Evolutionary conservation across 1,139 yeast genomes (phyloP).

Genomic region (Meyerozyma smithsonii): DNA sequence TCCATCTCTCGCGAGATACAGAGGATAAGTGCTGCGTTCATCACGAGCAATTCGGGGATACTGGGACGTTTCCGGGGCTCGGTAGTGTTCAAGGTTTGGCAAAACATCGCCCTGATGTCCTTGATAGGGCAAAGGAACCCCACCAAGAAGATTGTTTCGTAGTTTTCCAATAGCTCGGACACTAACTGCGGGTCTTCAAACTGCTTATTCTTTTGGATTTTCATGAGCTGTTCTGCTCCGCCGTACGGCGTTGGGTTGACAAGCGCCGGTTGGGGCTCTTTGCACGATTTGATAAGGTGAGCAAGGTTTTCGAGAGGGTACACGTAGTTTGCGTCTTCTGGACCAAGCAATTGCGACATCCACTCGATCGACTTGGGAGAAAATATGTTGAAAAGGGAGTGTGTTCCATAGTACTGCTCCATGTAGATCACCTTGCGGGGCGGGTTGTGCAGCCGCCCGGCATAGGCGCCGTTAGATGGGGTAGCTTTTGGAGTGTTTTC

Average conservation of each 20-base stretch:
- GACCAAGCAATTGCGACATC: slow-evolving; percentile 26
- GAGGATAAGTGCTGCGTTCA: slow-evolving; percentile 10
- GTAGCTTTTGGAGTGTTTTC: too few relatives aligned
- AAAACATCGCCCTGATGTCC: slow-evolving; percentile 6
- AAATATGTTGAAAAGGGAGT: slow-evolving; percentile 34
- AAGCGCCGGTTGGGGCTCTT: slow-evolving; percentile 1
- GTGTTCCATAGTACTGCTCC: slow-evolving; percentile 29
- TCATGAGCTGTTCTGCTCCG: slow-evolving; percentile 4
- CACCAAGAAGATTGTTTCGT: slow-evolving; percentile 7
- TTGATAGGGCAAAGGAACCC: slow-evolving; percentile 5
- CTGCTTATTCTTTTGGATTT: slow-evolving; percentile 6
- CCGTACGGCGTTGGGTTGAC: not conserved
- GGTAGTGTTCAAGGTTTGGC: slow-evolving; percentile 2
- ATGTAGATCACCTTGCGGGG: not conserved
- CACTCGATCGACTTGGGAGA: slow-evolving; percentile 33
- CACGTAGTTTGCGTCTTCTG: slow-evolving; percentile 17
- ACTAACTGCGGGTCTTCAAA: slow-evolving; percentile 6
- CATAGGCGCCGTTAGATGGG: not conserved
- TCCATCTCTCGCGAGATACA: slow-evolving; percentile 6
- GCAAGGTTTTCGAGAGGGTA: slow-evolving; percentile 14
- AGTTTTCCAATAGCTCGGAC: slow-evolving; percentile 7
- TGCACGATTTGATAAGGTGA: not conserved
- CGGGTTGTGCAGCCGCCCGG: not conserved
- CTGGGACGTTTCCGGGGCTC: slow-evolving; percentile 1
- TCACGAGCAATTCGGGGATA: slow-evolving; percentile 12